Conservation (phyloP, 116 monocot species). For the Trichopus zeylanicus region DNA sequence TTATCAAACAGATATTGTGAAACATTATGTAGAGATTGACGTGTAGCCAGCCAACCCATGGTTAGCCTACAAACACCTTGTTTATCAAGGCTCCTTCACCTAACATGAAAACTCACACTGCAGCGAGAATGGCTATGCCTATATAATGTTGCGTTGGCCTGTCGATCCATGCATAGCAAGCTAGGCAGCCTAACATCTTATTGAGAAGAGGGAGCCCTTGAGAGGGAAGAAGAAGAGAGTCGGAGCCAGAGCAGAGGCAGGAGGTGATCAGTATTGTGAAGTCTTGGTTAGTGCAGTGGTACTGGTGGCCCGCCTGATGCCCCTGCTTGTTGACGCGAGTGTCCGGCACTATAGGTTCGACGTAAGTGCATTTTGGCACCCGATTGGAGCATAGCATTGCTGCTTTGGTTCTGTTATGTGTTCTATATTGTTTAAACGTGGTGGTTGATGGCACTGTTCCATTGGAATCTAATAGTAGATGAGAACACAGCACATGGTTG, state of each 20-base stretch:
- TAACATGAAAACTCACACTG: constrained; percentile 28
- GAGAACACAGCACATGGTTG: not conserved
- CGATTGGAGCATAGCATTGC: not conserved
- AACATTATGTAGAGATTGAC: not conserved
- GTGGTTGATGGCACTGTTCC: not conserved
- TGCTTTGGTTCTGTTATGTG: too few relatives aligned
- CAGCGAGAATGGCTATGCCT: constrained; percentile 10
- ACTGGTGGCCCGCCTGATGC: constrained; percentile 15
- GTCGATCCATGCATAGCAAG: constrained; percentile 9
- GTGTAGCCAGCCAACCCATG: not conserved
- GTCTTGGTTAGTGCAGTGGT: constrained; percentile 5
- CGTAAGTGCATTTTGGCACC: constrained; percentile 19
- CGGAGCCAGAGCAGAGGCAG: not conserved
- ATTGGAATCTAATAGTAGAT: too few relatives aligned
- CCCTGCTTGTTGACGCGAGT: constrained; percentile 8
- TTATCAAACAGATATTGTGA: too few relatives aligned
- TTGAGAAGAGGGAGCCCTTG: not conserved
- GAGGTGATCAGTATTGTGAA: constrained; percentile 17
- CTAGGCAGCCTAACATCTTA: not conserved
- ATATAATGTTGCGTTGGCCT: constrained; percentile 17
- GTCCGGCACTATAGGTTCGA: constrained; percentile 47
- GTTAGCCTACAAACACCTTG: constrained; percentile 25
- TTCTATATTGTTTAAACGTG: not conserved
- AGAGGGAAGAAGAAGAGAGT: not conserved
- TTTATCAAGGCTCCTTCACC: constrained; percentile 37